phyloP scores from a whole-genome alignment of 257 asterid genomes.

The Fraxinus quadrangulata region DNA sequence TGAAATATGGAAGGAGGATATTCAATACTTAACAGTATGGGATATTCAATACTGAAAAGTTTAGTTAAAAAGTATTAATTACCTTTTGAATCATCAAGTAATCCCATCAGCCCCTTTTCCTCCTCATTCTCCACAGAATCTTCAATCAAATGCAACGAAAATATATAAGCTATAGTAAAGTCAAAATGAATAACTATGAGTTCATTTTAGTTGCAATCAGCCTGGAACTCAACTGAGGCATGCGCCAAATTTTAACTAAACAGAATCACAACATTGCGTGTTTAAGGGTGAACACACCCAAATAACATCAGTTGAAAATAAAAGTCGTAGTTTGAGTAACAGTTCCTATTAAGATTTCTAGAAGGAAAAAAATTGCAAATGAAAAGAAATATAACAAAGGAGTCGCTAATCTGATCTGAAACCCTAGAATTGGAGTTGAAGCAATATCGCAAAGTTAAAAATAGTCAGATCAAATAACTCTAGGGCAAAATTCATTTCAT shows the following conservation, averaged over 20 bases:
- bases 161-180: conserved; percentile 11
- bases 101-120: conserved; percentile 59
- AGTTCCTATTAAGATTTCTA: not conserved
- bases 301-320: not conserved
- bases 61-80: conserved; percentile 18
- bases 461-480: conserved; percentile 45
- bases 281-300: not conserved
- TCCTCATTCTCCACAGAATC: conserved; percentile 70
- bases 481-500: conserved; percentile 26
- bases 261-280: conserved; percentile 19
- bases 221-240: conserved; percentile 7
- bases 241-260: not conserved
- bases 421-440: conserved; percentile 41
- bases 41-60: conserved; percentile 10
- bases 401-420: conserved; percentile 45
- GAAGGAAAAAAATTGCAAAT: not conserved
- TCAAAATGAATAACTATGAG: not conserved
- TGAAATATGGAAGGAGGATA: conserved; percentile 45
- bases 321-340: conserved; percentile 12
- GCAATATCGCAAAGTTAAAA: conserved; percentile 15
- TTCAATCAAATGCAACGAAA: conserved; percentile 23
- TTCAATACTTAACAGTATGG: conserved; percentile 21
- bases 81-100: conserved; percentile 85
- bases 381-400: not conserved
- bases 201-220: not conserved